phyloP scores from a whole-genome alignment of 345 rosid genomes.

The Sapria himalayana region DNA sequence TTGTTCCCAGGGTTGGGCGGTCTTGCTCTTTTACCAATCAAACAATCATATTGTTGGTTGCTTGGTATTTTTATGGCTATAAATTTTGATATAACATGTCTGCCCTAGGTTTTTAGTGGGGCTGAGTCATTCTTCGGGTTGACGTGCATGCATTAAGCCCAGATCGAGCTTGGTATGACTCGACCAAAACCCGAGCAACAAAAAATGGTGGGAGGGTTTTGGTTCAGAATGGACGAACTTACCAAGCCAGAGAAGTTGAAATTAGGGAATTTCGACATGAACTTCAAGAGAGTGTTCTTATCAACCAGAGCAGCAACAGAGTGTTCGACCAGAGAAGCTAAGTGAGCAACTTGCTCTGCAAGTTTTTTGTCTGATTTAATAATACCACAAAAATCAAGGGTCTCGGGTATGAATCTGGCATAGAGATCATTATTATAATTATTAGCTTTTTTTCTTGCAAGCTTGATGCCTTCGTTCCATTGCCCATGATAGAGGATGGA shows the following conservation, averaged over 20 bases:
- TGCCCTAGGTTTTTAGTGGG: too few species aligned
- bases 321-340: constrained; percentile 28
- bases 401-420: constrained; percentile 33
- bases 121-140: too few species aligned
- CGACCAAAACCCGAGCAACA: too few species aligned
- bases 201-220: too few species aligned
- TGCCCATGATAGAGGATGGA: constrained; percentile 45
- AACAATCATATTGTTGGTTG: too few species aligned
- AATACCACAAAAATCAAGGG: constrained; percentile 23
- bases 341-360: constrained; percentile 31
- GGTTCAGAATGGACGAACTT: constrained; percentile 12
- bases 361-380: constrained; percentile 35
- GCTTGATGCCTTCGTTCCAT: constrained; percentile 46
- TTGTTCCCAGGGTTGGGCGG: too few species aligned
- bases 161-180: too few species aligned
- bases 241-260: constrained; percentile 30
- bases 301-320: constrained; percentile 25
- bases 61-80: too few species aligned
- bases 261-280: constrained; percentile 19
- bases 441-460: constrained; percentile 30
- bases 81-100: too few species aligned
- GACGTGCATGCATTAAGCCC: too few species aligned
- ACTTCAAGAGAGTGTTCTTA: constrained; percentile 12
- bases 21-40: too few species aligned
- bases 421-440: too few species aligned